Evolutionary conservation across 352 stramenopile genomes (phyloP).

Genomic region (Plasmopara halstedii): DNA sequence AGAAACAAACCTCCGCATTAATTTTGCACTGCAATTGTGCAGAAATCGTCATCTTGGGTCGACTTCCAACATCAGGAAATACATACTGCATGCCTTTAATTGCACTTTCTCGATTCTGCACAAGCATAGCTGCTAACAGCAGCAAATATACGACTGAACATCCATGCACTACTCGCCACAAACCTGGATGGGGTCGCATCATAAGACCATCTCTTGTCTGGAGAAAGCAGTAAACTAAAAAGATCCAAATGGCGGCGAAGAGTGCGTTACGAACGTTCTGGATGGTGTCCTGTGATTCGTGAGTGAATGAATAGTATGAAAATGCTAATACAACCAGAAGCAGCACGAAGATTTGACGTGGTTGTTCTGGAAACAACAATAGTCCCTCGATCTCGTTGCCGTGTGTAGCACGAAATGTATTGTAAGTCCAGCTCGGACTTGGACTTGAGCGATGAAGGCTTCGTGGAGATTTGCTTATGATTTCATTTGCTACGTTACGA

Average conservation of each 20-base stretch:
- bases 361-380: slow-evolving; percentile 72
- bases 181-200: slow-evolving; percentile 62
- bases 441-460: slow-evolving; percentile 1
- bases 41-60: slow-evolving; percentile 20
- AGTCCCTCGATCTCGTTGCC: slow-evolving; percentile 52
- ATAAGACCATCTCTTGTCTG: slow-evolving; percentile 75
- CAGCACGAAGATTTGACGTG: slow-evolving; percentile 72
- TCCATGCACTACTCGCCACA: slow-evolving; percentile 77
- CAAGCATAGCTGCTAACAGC: slow-evolving; percentile 51
- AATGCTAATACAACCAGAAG: slow-evolving; percentile 44
- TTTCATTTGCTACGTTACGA: not conserved
- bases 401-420: slow-evolving; percentile 55
- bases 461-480: not conserved
- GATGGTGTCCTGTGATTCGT: slow-evolving; percentile 57
- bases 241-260: slow-evolving; percentile 61
- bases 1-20: slow-evolving; percentile 29
- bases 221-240: slow-evolving; percentile 82
- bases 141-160: slow-evolving; percentile 73
- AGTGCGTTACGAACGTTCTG: slow-evolving; percentile 62
- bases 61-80: slow-evolving; percentile 61
- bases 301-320: slow-evolving; percentile 78
- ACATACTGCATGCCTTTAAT: slow-evolving; percentile 63
- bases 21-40: slow-evolving; percentile 55
- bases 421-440: slow-evolving; percentile 30
- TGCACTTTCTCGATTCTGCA: slow-evolving; percentile 60